Conservation (phyloP, 2,329 filamentous ascomycete genomes). For the Cytospora mali region DNA sequence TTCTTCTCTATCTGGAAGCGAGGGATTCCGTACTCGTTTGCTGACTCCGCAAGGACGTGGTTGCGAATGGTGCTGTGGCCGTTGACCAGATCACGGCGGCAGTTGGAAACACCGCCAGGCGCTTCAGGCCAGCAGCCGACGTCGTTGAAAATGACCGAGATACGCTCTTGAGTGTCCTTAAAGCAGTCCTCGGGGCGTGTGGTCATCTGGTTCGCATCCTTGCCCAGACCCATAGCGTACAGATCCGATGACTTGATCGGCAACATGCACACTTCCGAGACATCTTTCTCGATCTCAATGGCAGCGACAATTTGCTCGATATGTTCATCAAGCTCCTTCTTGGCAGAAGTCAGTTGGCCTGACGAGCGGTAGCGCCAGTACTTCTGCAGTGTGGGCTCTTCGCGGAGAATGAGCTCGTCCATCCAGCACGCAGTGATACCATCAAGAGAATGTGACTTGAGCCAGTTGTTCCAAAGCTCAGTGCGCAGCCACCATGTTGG, state of each 20-base stretch:
- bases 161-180: conserved; percentile 48
- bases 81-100: conserved; percentile 57
- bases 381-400: conserved; percentile 46
- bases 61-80: conserved; percentile 55
- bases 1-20: conserved; percentile 59
- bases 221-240: conserved; percentile 46
- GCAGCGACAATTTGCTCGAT: conserved; percentile 42
- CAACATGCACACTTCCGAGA: conserved; percentile 42
- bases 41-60: conserved; percentile 57
- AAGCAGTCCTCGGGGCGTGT: conserved; percentile 45
- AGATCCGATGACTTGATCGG: conserved; percentile 44
- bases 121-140: conserved; percentile 56
- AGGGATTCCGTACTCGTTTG: conserved; percentile 57
- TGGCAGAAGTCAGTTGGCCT: conserved; percentile 46
- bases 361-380: conserved; percentile 50
- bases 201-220: conserved; percentile 45
- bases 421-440: conserved; percentile 53
- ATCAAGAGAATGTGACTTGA: conserved; percentile 48
- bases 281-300: conserved; percentile 43
- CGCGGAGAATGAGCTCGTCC: conserved; percentile 51
- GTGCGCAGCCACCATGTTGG: conserved; percentile 53
- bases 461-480: conserved; percentile 53
- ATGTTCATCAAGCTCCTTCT: conserved; percentile 44
- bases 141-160: conserved; percentile 55
- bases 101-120: conserved; percentile 58